Conservation (phyloP, 225 moss, liverwort and hornwort genomes). For the Sphagnum tenellum region DNA sequence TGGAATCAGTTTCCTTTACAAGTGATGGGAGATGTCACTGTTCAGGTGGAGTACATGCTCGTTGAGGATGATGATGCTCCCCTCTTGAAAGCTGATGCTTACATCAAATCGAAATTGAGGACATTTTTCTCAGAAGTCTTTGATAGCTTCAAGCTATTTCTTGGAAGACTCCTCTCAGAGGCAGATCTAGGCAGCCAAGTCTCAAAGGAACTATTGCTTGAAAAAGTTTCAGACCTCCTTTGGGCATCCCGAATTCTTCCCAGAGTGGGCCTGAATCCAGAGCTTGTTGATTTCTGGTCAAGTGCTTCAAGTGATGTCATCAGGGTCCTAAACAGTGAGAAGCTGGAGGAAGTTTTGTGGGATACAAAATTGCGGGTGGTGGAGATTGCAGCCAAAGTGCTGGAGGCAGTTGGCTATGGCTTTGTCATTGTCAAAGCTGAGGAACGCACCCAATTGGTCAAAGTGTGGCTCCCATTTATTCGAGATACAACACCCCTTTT, state of each 20-base stretch:
- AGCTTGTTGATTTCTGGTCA: constrained; percentile 59
- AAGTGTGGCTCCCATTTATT: constrained; percentile 69
- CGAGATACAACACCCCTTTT: constrained; percentile 55
- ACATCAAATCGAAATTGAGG: constrained; percentile 38
- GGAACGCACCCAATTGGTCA: constrained; percentile 55
- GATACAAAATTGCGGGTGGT: constrained; percentile 72
- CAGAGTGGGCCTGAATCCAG: constrained; percentile 42
- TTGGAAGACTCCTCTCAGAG: constrained; percentile 20
- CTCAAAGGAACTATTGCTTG: constrained; percentile 39
- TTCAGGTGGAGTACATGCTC: constrained; percentile 75
- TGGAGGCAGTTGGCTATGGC: constrained; percentile 81
- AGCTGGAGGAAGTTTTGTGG: constrained; percentile 42
- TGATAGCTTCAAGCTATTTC: constrained; percentile 41
- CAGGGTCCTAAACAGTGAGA: constrained; percentile 27
- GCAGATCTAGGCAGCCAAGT: constrained; percentile 2
- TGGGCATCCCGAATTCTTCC: constrained; percentile 76
- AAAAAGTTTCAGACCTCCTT: constrained; percentile 59
- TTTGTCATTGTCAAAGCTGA: constrained; percentile 55
- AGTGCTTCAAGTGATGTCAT: constrained; percentile 38
- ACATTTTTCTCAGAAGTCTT: constrained; percentile 50
- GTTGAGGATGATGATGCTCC: constrained; percentile 86
- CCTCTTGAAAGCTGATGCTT: constrained; percentile 54
- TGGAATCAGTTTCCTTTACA: no score
- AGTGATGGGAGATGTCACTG: background rate
- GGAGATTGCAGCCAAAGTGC: constrained; percentile 63